These are phyloP conservation scores for Dendrocalamus sinicus DNA, from an alignment of 176 grass and related monocot genomes.

Conservation along the genomic window DNA sequence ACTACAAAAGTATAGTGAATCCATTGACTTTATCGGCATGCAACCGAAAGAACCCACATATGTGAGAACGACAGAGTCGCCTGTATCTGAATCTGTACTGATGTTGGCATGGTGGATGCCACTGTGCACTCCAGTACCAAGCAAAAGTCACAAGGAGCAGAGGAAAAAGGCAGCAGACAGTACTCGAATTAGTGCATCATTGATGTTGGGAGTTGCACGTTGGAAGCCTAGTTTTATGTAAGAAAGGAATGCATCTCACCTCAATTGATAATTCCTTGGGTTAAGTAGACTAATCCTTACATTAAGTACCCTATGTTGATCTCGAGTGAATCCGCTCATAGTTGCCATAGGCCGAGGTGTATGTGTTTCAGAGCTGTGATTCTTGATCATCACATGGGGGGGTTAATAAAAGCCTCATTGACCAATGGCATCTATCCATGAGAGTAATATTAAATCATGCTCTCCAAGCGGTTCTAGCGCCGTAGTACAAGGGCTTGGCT, in stretches of 20 bases:
- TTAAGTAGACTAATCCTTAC: slow-evolving; percentile 37
- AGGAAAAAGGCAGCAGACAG: slow-evolving; percentile 29
- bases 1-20: background rate
- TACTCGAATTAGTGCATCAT: slow-evolving; percentile 50
- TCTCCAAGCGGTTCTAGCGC: slow-evolving; percentile 29
- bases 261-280: background rate
- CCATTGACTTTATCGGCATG: slow-evolving; percentile 33
- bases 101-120: slow-evolving; percentile 10
- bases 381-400: slow-evolving; percentile 32
- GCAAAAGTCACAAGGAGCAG: slow-evolving; percentile 15
- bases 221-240: slow-evolving; percentile 16
- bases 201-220: slow-evolving; percentile 36
- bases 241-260: background rate
- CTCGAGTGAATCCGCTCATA: background rate
- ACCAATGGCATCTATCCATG: background rate
- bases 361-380: slow-evolving; percentile 47
- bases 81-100: slow-evolving; percentile 30
- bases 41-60: background rate
- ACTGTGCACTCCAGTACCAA: slow-evolving; percentile 23
- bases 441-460: slow-evolving; percentile 8
- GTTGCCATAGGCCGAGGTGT: background rate
- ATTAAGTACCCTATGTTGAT: slow-evolving; percentile 10
- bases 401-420: slow-evolving; percentile 36
- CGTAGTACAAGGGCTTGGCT: slow-evolving; percentile 29
- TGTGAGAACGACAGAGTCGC: slow-evolving; percentile 20